Evolutionary conservation across 2,329 filamentous ascomycete species (phyloP), one percentile per base, ranked within the genome.

Genomic region (Ophiostoma perfectum): DNA sequence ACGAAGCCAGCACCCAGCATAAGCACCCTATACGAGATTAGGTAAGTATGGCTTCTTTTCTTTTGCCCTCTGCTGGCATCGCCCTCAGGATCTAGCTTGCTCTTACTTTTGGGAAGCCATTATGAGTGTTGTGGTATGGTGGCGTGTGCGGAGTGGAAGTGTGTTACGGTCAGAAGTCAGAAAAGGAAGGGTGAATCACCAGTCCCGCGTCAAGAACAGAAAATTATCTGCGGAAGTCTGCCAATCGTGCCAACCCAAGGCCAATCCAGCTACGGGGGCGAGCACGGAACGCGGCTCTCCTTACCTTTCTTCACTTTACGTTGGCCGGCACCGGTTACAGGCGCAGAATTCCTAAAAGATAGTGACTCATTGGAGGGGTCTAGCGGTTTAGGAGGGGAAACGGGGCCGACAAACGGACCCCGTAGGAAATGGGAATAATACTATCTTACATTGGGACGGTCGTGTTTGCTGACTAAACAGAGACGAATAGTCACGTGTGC

Each of bases 1-100:
- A 89, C 87, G 77, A 84, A 84, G 75, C 83, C 83, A 68, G 83
- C 80, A 71, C 83, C 83, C 73, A 83, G 81, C 78, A 83, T 80
- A 41, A 80, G 47, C 55, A 70, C 70, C 60, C 70, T 69, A 42
- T 16, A 44, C 44, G 49, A 55, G 49, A 63, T 41, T 47, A 38
- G 27, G 27, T 18, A n/a, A 63, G 60, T 63, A 41, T 12, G 16
- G 14, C 38, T 41, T 16, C 39, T 41, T 12, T 60, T 60, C 7
- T 38, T 38, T 16, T 60, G 11, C 5, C 38, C 12, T 4, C 4
- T 12, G 16, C 18, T 39, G 14, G 39, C 3, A 2, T 36, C n/a
- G 47, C 66, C 60, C 64, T 11, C 18, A 5, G 49, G 27, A 27
- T 27, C 42, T 44, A 60, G 55, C 18, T 39, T 38, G 27, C 27